Evolutionary conservation across 371 early-diverging fungal species (phyloP).

Genomic region (Mucor circinelloides): DNA sequence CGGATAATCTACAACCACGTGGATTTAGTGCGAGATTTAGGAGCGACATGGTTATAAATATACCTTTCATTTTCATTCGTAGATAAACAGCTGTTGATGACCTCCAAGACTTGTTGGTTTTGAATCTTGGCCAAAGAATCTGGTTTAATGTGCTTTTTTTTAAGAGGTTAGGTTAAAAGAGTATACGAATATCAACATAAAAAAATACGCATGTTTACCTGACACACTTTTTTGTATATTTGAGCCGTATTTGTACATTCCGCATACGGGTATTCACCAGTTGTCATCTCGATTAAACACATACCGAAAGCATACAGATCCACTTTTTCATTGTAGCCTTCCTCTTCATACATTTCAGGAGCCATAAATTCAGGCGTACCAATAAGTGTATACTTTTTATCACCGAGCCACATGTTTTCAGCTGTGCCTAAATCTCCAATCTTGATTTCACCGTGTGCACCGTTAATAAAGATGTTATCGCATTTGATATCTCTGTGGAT

Average conservation of each 20-base stretch:
- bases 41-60: not conserved
- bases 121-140: constrained; percentile 71
- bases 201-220: constrained; percentile 35
- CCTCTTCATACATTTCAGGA: constrained; percentile 70
- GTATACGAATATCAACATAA: not conserved
- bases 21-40: not conserved
- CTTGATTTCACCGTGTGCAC: constrained; percentile 85
- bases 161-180: not conserved
- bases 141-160: constrained; percentile 77
- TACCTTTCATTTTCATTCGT: constrained; percentile 70
- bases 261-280: constrained; percentile 86
- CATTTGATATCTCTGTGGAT: constrained; percentile 90
- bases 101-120: constrained; percentile 72
- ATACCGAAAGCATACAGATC: constrained; percentile 95
- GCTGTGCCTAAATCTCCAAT: constrained; percentile 94
- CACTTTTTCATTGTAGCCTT: constrained; percentile 85
- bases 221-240: constrained; percentile 80
- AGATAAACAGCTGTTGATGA: constrained; percentile 77
- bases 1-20: constrained; percentile 55
- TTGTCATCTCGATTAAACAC: constrained; percentile 88
- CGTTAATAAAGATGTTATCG: constrained; percentile 91
- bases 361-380: constrained; percentile 44
- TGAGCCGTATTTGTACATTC: constrained; percentile 89
- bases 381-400: constrained; percentile 79
- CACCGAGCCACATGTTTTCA: constrained; percentile 62